These are phyloP conservation scores for Xylaria hypoxylon DNA, from an alignment of 2,329 filamentous ascomycete genomes.

Conservation along the genomic window DNA sequence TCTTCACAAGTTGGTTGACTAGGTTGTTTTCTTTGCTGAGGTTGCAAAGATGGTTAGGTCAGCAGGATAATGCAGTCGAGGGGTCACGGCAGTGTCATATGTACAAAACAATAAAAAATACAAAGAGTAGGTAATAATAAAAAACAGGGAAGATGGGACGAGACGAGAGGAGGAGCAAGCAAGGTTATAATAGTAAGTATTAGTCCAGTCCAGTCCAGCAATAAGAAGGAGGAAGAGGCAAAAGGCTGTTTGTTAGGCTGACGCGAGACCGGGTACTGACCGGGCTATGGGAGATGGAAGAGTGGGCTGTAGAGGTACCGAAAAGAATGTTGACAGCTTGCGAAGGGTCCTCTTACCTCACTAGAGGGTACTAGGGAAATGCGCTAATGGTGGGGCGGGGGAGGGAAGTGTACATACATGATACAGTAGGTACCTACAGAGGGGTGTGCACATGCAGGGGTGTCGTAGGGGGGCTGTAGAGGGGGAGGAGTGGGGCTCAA, in stretches of 20 bases:
- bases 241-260: constrained; percentile 37
- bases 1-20: background rate
- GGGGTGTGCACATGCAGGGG: too few relatives aligned
- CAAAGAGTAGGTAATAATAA: background rate
- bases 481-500: background rate
- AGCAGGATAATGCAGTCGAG: constrained; percentile 26
- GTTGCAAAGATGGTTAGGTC: constrained; percentile 19
- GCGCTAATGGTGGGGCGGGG: constrained; percentile 20
- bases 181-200: background rate
- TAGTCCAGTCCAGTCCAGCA: constrained; percentile 16
- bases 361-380: constrained; percentile 2
- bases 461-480: background rate
- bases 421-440: background rate
- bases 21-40: background rate
- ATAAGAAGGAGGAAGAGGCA: constrained; percentile 26
- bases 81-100: constrained; percentile 28
- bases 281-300: constrained; percentile 2
- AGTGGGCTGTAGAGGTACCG: constrained; percentile 15
- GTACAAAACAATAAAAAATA: constrained; percentile 1
- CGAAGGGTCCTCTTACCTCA: too few relatives aligned
- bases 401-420: background rate
- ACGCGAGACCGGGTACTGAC: constrained; percentile 33
- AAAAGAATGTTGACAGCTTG: constrained; percentile 5
- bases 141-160: constrained; percentile 22
- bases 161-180: background rate